These are phyloP conservation scores for Neurospora sublineolata DNA, from an alignment of 495 filamentous ascomycete species.

Conservation along the genomic window DNA sequence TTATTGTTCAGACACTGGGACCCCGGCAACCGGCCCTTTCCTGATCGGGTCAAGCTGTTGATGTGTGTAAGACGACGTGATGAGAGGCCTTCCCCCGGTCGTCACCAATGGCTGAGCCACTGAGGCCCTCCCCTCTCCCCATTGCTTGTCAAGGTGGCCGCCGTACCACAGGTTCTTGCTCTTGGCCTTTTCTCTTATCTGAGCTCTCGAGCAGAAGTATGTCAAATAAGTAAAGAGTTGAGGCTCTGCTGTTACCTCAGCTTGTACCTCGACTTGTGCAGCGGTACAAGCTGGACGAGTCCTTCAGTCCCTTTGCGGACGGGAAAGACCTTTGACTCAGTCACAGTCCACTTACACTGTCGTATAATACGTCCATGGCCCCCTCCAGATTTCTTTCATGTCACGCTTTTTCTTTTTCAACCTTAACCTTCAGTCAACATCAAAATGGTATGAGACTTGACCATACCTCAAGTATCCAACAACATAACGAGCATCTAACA, in stretches of 20 bases:
- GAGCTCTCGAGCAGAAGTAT: background rate
- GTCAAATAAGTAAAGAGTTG: background rate
- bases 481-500: background rate
- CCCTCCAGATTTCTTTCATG: background rate
- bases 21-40: background rate
- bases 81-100: background rate
- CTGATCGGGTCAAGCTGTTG: background rate
- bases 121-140: background rate
- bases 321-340: background rate
- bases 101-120: background rate
- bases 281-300: background rate
- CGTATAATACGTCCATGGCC: background rate
- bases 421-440: background rate
- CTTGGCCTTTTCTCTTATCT: background rate
- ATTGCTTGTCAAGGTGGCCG: background rate
- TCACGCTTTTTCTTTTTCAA: background rate
- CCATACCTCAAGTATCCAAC: background rate
- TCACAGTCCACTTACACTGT: background rate
- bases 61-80: background rate
- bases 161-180: background rate
- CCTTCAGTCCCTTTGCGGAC: background rate
- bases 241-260: background rate
- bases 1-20: background rate
- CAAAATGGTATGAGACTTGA: background rate
- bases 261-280: background rate